These are phyloP conservation scores for Neurospora sp. DNA, from an alignment of 495 filamentous ascomycete genomes.

Conservation along the genomic window DNA sequence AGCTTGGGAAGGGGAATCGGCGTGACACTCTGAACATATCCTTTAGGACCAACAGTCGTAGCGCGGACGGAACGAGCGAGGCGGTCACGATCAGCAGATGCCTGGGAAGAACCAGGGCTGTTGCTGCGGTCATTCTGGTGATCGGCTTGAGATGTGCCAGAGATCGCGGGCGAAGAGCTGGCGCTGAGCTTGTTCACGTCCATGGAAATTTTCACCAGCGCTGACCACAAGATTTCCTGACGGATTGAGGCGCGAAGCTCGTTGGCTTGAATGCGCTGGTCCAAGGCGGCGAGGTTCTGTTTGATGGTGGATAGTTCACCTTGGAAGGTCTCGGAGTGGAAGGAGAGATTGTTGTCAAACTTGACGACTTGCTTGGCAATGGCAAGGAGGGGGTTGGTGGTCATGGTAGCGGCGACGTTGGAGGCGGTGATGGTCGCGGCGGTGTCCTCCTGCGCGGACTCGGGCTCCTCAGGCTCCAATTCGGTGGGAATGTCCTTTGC, in stretches of 20 bases:
- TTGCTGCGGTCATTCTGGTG: not conserved
- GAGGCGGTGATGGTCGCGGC: not conserved
- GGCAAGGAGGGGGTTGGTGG: not conserved
- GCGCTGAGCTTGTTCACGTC: conserved; percentile 3
- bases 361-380: not conserved
- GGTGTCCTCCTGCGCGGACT: not conserved
- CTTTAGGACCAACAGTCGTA: not conserved
- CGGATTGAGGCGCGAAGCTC: conserved; percentile 7
- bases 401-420: not conserved
- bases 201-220: conserved; percentile 7
- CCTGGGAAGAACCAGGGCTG: not conserved
- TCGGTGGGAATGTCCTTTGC: not conserved
- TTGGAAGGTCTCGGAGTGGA: not conserved
- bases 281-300: conserved; percentile 1
- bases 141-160: not conserved
- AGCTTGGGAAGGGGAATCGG: not conserved
- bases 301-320: not conserved
- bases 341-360: not conserved
- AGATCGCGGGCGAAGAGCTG: not conserved
- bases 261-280: conserved; percentile 1
- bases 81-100: not conserved
- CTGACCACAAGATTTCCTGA: conserved; percentile 15
- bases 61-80: not conserved
- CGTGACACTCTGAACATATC: not conserved
- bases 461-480: not conserved